Conservation (phyloP, 352 stramenopile genomes). For the Halophytophthora batemanensis region DNA sequence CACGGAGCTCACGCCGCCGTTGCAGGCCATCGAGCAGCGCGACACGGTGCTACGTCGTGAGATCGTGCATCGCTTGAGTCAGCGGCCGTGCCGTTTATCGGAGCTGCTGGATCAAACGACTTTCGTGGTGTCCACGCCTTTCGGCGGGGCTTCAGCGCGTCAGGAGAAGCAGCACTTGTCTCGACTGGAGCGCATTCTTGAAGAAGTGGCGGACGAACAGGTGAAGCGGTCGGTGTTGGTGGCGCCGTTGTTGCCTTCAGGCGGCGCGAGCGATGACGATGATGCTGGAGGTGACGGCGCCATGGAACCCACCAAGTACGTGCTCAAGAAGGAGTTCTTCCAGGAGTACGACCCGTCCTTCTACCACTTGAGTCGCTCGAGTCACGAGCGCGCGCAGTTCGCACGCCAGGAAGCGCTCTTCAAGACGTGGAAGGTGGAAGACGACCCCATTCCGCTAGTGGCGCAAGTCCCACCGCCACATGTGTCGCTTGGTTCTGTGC, state of each 20-base stretch:
- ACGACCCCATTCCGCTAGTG: constrained; percentile 67
- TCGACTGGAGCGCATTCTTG: constrained; percentile 56
- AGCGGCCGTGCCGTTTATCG: constrained; percentile 68
- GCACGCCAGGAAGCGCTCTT: constrained; percentile 79
- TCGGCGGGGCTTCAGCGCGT: constrained; percentile 52
- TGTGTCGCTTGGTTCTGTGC: constrained; percentile 45
- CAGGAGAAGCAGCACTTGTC: constrained; percentile 69
- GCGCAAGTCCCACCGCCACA: constrained; percentile 53
- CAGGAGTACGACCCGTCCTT: constrained; percentile 81
- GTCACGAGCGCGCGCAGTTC: constrained; percentile 80
- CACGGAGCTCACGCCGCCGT: constrained; percentile 75
- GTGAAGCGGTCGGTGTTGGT: constrained; percentile 37
- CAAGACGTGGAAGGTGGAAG: constrained; percentile 72
- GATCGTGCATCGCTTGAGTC: constrained; percentile 81
- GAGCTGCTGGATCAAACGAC: constrained; percentile 79
- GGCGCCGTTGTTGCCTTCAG: constrained; percentile 19
- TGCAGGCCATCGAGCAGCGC: constrained; percentile 53
- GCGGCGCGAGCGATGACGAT: constrained; percentile 24
- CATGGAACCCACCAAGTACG: constrained; percentile 77
- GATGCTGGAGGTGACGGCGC: constrained; percentile 31
- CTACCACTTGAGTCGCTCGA: constrained; percentile 71
- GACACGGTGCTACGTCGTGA: constrained; percentile 79
- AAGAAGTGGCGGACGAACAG: constrained; percentile 74
- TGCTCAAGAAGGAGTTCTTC: constrained; percentile 74
- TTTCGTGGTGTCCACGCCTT: constrained; percentile 70